phyloP scores from a whole-genome alignment of 176 grass and related monocot species.

The Phoenix dactylifera region DNA sequence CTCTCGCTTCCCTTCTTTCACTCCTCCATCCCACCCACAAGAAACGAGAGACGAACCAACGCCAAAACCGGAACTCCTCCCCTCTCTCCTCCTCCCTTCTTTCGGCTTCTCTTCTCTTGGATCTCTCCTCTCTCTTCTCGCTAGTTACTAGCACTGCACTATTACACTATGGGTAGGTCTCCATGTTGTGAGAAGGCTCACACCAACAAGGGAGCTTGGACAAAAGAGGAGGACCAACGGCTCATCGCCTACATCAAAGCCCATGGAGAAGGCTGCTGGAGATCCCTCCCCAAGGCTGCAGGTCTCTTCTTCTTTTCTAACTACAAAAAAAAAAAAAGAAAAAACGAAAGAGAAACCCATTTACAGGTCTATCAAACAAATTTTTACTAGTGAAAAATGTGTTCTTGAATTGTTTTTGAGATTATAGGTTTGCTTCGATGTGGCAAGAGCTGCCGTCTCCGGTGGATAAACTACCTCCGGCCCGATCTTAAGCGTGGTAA shows the following conservation, averaged over 20 bases:
- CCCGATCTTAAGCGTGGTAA: slow-evolving; percentile 92
- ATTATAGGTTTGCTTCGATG: slow-evolving; percentile 44
- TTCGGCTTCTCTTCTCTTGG: neutral
- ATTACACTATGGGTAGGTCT: slow-evolving; percentile 56
- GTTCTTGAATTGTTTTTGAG: neutral
- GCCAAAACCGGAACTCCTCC: too few species aligned
- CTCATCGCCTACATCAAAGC: slow-evolving; percentile 60
- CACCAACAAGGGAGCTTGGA: slow-evolving; percentile 93
- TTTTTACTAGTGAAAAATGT: too few species aligned
- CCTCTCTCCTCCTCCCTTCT: neutral
- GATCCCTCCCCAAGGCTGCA: slow-evolving; percentile 67
- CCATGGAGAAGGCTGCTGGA: slow-evolving; percentile 78
- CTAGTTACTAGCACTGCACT: too few species aligned
- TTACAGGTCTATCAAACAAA: too few species aligned
- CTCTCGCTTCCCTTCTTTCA: neutral
- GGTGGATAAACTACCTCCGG: slow-evolving; percentile 93
- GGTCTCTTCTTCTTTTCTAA: slow-evolving; percentile 1
- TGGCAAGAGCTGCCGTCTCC: slow-evolving; percentile 83
- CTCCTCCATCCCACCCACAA: neutral
- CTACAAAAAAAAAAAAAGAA: too few species aligned
- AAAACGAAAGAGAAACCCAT: too few species aligned
- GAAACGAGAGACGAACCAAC: too few species aligned
- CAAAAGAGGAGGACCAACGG: slow-evolving; percentile 79
- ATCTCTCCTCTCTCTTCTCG: too few species aligned
- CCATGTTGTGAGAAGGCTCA: slow-evolving; percentile 96